These are phyloP conservation scores for Casuarina glauca DNA, from an alignment of 306 rosid species.

Conservation along the genomic window DNA sequence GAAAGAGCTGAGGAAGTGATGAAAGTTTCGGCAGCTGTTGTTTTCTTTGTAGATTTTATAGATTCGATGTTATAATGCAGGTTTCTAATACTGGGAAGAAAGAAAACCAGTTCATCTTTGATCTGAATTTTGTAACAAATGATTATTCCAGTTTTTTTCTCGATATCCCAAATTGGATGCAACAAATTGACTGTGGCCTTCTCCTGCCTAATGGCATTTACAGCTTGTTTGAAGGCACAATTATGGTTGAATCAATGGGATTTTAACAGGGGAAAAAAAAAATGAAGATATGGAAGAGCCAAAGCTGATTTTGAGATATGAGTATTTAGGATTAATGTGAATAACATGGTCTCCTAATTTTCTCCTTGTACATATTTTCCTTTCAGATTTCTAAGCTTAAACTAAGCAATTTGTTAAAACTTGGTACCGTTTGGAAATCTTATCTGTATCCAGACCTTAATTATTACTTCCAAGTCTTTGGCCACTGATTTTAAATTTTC, in stretches of 20 bases:
- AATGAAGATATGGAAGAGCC: no score
- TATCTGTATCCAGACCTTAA: no score
- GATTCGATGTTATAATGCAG: constrained; percentile 34
- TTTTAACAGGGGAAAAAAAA: no score
- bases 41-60: constrained; percentile 29
- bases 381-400: no score
- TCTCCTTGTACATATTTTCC: no score
- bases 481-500: no score
- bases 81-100: constrained; percentile 26
- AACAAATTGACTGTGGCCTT: constrained; percentile 27
- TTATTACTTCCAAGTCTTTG: no score
- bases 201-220: constrained; percentile 13
- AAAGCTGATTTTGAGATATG: no score
- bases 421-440: no score
- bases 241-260: not conserved
- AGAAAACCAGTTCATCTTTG: constrained; percentile 27
- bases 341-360: no score
- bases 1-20: constrained; percentile 93
- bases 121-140: constrained; percentile 24
- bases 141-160: constrained; percentile 12
- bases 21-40: constrained; percentile 26
- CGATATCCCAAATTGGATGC: constrained; percentile 15
- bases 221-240: not conserved
- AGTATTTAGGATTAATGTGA: no score
- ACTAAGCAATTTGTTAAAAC: no score